Percentiles rank a stretch among this genome's conserved stretches.
phyloP scores from a whole-genome alignment of 495 filamentous ascomycete genomes.

The Glarea lozoyensis region DNA sequence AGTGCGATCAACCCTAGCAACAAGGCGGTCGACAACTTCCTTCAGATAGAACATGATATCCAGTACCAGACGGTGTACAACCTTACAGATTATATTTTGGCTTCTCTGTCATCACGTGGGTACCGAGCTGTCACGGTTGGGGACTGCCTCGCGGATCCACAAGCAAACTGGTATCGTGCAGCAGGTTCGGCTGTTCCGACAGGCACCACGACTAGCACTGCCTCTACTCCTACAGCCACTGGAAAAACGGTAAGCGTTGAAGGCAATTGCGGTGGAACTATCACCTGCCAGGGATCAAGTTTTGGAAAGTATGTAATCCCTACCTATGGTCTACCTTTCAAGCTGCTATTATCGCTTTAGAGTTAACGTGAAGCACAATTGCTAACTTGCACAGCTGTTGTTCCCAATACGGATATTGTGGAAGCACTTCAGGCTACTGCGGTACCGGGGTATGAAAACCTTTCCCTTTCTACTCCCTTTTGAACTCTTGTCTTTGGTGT shows the following conservation, averaged over 20 bases:
- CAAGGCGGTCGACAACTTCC: conserved; percentile 36
- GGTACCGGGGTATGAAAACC: too few relatives aligned
- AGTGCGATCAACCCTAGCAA: conserved; percentile 40
- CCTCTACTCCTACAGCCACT: too few relatives aligned
- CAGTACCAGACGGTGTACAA: conserved; percentile 69
- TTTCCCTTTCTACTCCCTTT: too few relatives aligned
- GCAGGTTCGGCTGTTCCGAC: conserved; percentile 30
- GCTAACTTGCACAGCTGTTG: conserved; percentile 1
- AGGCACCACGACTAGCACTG: conserved; percentile 23
- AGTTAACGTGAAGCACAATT: too few relatives aligned
- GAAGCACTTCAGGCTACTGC: neutral
- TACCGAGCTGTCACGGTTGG: conserved; percentile 64
- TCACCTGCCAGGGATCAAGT: conserved; percentile 1
- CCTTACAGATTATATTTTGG: conserved; percentile 66
- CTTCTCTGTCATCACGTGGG: conserved; percentile 44
- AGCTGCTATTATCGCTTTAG: too few relatives aligned
- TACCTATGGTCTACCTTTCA: too few relatives aligned
- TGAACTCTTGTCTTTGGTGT: too few relatives aligned
- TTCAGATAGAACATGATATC: conserved; percentile 74
- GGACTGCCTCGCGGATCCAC: conserved; percentile 62
- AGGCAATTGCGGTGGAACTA: conserved; percentile 31
- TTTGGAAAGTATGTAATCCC: too few relatives aligned
- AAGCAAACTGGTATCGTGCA: conserved; percentile 60
- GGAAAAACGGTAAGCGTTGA: conserved; percentile 42
- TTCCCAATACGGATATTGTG: conserved; percentile 1